Evolutionary conservation across 169 alveolate genomes (phyloP).

Genomic region (Plasmodium cynomolgi): DNA sequence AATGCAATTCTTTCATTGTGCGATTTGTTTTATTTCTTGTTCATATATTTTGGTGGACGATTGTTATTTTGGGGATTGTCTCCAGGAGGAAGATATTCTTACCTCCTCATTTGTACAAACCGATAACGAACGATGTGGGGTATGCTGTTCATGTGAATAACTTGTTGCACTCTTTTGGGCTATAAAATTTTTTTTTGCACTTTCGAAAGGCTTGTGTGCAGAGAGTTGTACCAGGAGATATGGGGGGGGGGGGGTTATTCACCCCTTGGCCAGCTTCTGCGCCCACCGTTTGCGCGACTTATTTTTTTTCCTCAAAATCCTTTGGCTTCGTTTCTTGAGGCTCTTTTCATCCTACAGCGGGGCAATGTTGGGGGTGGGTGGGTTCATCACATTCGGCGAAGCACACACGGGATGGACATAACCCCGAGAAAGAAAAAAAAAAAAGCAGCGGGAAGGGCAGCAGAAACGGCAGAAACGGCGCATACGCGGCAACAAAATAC

Average conservation of each 20-base stretch:
- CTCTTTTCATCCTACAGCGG: constrained; percentile 61
- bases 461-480: neutral
- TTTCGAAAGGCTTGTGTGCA: neutral
- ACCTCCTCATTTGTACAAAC: constrained; percentile 69
- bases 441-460: neutral
- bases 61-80: constrained; percentile 45
- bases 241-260: neutral
- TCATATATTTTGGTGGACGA: constrained; percentile 57
- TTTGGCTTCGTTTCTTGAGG: constrained; percentile 45
- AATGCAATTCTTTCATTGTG: constrained; percentile 53
- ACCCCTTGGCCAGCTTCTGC: neutral
- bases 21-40: constrained; percentile 36
- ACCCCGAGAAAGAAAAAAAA: neutral
- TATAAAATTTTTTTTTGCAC: neutral
- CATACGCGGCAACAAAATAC: neutral
- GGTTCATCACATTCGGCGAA: neutral
- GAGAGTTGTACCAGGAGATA: neutral
- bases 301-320: constrained; percentile 19
- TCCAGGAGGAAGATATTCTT: constrained; percentile 50
- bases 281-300: constrained; percentile 39
- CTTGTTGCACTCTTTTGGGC: constrained; percentile 56
- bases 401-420: neutral
- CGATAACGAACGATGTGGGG: constrained; percentile 63
- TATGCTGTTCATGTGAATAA: constrained; percentile 22
- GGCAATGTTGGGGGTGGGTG: neutral